Evolutionary conservation across 2,329 filamentous ascomycete species (phyloP), one percentile per base, ranked within the genome.

Genomic region (Colletotrichum sp.): DNA sequence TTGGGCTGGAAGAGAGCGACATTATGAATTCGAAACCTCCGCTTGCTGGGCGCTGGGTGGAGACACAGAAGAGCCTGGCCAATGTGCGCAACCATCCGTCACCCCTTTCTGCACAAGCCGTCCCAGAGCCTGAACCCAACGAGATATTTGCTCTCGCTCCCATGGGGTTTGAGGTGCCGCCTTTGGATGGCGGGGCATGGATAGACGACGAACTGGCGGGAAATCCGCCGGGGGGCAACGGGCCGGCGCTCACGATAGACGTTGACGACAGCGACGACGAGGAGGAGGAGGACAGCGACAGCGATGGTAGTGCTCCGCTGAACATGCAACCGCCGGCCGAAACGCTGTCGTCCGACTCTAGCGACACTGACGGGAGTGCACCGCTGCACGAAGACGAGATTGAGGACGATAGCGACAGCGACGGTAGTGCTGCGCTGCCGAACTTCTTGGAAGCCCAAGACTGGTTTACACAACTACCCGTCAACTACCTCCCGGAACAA

Each of bases 11-110:
- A 2, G 44, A 60, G 6, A 15, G 36, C 2, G 62, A 77, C n/a
- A 44, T 76, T n/a, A 72, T 73, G 34, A 65, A 64, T 15, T 72
- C 68, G 7, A 75, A 75, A 6, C 39, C 68, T 32, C 55, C 70
- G 15, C 68, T 71, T 9, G 55, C n/a, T 16, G 75, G 75, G 10
- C 75, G 72, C 30, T 71, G 68, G 66, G 34, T 78, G 13, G 77
- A 78, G 26, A 75, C 74, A 7, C 65, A 77, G 9, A 55, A 49
- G 26, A 59, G 77, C 24, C 73, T 78, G 13, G 28, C 36, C 6
- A n/a, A 44, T 24, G 55, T 78, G 6, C 76, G 76, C 44, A 71
- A 75, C 44, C 77, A 78, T 24, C 77, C 77, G 26, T 44, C 73
- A 2, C 39, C 63, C 26, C 71, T 62, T 15, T 55, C 71, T 5